These are phyloP conservation scores for Myxozyma nipponensis DNA, from an alignment of 805 yeast species.

Conservation along the genomic window DNA sequence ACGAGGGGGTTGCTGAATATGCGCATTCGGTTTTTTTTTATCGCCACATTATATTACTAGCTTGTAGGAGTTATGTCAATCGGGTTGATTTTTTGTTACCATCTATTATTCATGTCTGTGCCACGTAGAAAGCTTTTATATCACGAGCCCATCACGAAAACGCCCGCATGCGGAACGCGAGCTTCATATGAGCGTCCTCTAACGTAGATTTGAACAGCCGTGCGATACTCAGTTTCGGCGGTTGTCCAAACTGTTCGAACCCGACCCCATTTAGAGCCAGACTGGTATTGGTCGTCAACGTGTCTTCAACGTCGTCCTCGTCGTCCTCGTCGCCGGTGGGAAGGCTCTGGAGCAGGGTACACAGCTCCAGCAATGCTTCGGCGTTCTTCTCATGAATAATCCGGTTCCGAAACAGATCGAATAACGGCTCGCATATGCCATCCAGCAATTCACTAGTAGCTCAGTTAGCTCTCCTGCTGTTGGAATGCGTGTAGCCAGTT, in stretches of 20 bases:
- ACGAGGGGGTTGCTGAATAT: too few relatives aligned
- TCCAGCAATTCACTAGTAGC: conserved; percentile 49
- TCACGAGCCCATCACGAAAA: conserved; percentile 42
- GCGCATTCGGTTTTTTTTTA: too few relatives aligned
- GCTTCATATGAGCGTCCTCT: conserved; percentile 72
- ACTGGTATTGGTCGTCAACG: neutral
- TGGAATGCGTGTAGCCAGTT: neutral
- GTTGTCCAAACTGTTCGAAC: conserved; percentile 22
- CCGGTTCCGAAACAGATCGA: conserved; percentile 62
- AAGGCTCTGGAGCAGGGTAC: conserved; percentile 51
- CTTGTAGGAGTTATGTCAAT: too few relatives aligned
- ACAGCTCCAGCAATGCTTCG: conserved; percentile 65
- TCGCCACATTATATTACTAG: too few relatives aligned
- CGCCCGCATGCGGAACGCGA: conserved; percentile 73
- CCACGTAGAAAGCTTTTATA: too few relatives aligned
- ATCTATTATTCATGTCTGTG: too few relatives aligned
- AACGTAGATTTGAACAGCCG: conserved; percentile 65
- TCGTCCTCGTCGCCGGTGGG: conserved; percentile 33
- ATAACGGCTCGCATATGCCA: conserved; percentile 68
- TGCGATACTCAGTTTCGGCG: conserved; percentile 46
- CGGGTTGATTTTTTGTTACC: too few relatives aligned
- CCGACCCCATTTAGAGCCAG: neutral
- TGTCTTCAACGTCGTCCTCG: neutral
- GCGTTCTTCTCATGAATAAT: conserved; percentile 70
- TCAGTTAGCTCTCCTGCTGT: neutral